Percentiles rank a stretch among this genome's conserved stretches.
Conservation (phyloP, 1,139 yeast genomes). For the Debaryomyces nepalensis region DNA sequence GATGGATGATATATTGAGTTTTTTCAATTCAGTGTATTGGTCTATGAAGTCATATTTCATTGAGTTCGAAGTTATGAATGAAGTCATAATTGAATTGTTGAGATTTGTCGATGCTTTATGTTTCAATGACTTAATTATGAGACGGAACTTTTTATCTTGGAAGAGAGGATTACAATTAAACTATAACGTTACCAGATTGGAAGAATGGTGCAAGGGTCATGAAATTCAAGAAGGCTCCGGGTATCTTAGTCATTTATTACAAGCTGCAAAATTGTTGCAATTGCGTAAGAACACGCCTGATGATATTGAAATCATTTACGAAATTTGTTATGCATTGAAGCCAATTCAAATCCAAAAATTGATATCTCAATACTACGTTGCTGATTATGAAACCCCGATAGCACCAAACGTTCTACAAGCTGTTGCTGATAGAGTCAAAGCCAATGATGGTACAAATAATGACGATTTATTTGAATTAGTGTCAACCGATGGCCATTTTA, state of each 20-base stretch:
- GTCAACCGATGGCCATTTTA: conserved; percentile 80
- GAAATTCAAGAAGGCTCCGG: conserved; percentile 90
- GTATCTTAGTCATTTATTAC: conserved; percentile 85
- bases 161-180: conserved; percentile 96
- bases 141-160: conserved; percentile 95
- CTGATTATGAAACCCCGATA: conserved; percentile 95
- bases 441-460: conserved; percentile 56
- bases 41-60: conserved; percentile 91
- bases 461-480: conserved; percentile 73
- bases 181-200: conserved; percentile 93
- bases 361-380: conserved; percentile 85
- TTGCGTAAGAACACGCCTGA: conserved; percentile 87
- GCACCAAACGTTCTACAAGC: conserved; percentile 81
- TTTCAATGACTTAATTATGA: conserved; percentile 94
- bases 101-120: conserved; percentile 91
- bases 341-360: conserved; percentile 94
- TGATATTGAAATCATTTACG: conserved; percentile 91
- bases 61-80: conserved; percentile 83
- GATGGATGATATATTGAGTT: conserved; percentile 93
- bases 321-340: conserved; percentile 90
- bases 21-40: conserved; percentile 91
- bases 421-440: conserved; percentile 84
- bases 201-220: conserved; percentile 98
- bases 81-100: conserved; percentile 81
- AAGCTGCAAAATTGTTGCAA: conserved; percentile 92